Conservation (phyloP, 129 eudicot species). For the Glebionis coronaria region DNA sequence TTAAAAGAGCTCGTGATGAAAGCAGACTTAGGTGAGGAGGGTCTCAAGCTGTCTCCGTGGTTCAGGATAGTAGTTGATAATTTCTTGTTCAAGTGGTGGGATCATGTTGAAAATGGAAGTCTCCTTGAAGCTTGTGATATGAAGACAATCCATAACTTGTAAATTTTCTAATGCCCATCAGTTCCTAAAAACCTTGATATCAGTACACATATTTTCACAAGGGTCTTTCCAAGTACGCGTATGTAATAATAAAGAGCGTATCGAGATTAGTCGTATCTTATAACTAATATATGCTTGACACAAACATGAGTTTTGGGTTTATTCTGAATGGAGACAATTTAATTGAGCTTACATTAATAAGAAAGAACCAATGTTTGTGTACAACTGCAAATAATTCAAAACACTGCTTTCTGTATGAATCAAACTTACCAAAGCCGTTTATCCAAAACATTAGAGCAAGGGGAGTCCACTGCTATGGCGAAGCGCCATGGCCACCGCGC, state of each 20-base stretch:
- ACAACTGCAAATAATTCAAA: no score
- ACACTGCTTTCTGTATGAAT: no score
- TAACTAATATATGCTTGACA: background rate
- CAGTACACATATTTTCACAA: background rate
- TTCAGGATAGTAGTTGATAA: slow-evolving; percentile 90
- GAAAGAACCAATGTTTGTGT: background rate
- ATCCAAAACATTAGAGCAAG: no score
- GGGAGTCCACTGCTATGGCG: no score
- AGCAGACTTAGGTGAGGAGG: slow-evolving; percentile 94
- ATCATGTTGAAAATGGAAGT: slow-evolving; percentile 75
- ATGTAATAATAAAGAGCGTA: background rate
- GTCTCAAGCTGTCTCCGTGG: slow-evolving; percentile 93
- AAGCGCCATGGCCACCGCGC: no score
- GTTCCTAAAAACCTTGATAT: background rate
- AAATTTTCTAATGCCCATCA: background rate
- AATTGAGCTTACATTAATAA: no score
- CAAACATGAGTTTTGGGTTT: no score
- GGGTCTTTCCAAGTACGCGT: background rate
- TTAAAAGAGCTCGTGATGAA: slow-evolving; percentile 74
- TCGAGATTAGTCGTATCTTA: background rate
- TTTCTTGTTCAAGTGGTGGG: slow-evolving; percentile 98
- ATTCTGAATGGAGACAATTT: no score
- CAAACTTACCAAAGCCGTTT: no score
- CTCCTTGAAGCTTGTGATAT: slow-evolving; percentile 70
- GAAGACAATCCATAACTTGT: slow-evolving; percentile 89